Evolutionary conservation across 768 basidiomycete genomes (phyloP).

Genomic region (Boletus edulis): DNA sequence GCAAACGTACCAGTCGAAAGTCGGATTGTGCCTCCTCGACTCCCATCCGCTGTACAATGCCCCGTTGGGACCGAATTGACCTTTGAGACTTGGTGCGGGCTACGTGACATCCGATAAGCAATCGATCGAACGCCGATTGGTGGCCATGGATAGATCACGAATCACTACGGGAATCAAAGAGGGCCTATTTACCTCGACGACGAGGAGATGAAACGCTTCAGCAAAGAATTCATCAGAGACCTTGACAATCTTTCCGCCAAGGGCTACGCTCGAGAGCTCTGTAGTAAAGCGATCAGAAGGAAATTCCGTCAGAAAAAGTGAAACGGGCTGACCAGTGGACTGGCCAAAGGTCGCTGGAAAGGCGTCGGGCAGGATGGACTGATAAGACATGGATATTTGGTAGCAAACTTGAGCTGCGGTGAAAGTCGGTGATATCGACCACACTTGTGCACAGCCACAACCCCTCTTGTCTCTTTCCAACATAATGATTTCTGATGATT

Average conservation of each 20-base stretch:
- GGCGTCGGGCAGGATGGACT: slow-evolving; percentile 42
- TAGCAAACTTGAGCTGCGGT: too few relatives aligned
- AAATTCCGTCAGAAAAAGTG: background rate
- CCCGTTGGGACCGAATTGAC: slow-evolving; percentile 96
- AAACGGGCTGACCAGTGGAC: slow-evolving; percentile 44
- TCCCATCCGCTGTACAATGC: slow-evolving; percentile 97
- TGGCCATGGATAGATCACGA: too few relatives aligned
- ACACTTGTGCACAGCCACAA: too few relatives aligned
- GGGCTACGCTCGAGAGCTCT: slow-evolving; percentile 88
- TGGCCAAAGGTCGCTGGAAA: slow-evolving; percentile 48
- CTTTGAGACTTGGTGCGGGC: slow-evolving; percentile 87
- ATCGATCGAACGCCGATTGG: background rate
- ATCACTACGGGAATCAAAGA: background rate
- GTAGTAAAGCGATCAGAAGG: background rate
- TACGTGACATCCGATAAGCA: slow-evolving; percentile 27
- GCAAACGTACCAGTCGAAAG: slow-evolving; percentile 74
- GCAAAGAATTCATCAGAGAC: slow-evolving; percentile 98
- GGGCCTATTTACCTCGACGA: slow-evolving; percentile 60
- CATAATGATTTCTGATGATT: too few relatives aligned
- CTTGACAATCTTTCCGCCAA: slow-evolving; percentile 72
- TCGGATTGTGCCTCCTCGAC: slow-evolving; percentile 81
- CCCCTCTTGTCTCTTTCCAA: too few relatives aligned
- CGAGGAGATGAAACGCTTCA: slow-evolving; percentile 75
- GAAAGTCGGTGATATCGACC: too few relatives aligned
- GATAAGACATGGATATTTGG: slow-evolving; percentile 38